Evolutionary conservation across 1,284 basidiomycete genomes (phyloP).

Genomic region (Leucocoprinus gongylophorus): DNA sequence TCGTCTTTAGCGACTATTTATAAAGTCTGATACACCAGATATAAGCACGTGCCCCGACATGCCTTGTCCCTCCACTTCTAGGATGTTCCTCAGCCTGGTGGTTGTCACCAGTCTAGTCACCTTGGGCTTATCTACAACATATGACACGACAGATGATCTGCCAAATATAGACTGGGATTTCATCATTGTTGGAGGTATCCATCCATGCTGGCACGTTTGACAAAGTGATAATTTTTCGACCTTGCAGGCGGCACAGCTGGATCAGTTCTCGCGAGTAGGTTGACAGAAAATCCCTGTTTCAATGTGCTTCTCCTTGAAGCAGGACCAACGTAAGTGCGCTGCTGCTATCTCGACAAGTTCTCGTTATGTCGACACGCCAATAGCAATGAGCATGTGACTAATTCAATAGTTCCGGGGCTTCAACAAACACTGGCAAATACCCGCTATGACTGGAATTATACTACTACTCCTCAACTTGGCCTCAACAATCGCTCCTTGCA

Average conservation of each 20-base stretch:
- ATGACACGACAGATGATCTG: background rate
- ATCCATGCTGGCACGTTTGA: background rate
- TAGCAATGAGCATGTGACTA: constrained; percentile 18
- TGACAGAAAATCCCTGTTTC: constrained; percentile 18
- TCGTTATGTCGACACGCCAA: background rate
- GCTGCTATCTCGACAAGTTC: background rate
- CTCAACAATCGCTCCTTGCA: constrained; percentile 4
- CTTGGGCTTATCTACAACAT: background rate
- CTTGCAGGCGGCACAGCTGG: constrained; percentile 21
- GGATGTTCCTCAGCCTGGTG: background rate
- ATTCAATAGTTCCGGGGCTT: constrained; percentile 13
- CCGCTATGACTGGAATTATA: constrained; percentile 21
- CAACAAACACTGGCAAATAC: background rate
- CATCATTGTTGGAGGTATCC: constrained; percentile 12
- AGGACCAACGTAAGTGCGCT: constrained; percentile 18
- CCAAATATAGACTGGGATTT: constrained; percentile 10
- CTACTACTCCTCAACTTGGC: constrained; percentile 9
- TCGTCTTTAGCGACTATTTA: too few species aligned
- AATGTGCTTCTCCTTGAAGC: constrained; percentile 23
- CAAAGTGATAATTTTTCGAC: background rate
- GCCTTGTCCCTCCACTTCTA: background rate
- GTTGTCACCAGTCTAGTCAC: background rate
- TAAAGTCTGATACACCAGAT: too few species aligned
- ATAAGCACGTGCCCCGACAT: too few species aligned
- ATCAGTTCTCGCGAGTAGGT: constrained; percentile 19